A percentile compares a stretch with the other conserved stretches of the same genome.
These are phyloP conservation scores for Alternaria ethzedia DNA, from an alignment of 2,329 filamentous ascomycete genomes.

Conservation along the genomic window DNA sequence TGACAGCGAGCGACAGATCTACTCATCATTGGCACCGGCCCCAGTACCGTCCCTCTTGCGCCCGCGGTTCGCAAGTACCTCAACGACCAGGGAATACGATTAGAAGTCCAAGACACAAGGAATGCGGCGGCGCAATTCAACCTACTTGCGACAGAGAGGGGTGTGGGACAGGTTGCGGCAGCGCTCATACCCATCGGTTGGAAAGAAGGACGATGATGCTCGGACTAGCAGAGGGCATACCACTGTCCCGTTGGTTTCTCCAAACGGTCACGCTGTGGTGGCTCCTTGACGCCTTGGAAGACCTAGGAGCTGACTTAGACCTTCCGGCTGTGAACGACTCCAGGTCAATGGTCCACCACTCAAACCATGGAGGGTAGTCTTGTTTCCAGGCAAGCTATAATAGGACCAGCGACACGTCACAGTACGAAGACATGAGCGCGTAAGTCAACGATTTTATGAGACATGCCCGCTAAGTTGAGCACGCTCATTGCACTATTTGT, in stretches of 20 bases:
- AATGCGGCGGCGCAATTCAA: conserved; percentile 97
- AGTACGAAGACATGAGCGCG: neutral
- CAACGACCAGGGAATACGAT: conserved; percentile 77
- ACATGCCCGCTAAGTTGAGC: neutral
- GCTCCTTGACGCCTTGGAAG: neutral
- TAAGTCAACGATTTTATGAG: neutral
- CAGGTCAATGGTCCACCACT: neutral
- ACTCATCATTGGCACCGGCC: conserved; percentile 85
- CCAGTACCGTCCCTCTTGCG: conserved; percentile 75
- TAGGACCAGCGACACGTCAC: neutral
- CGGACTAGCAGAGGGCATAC: neutral
- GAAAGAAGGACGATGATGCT: conserved; percentile 59
- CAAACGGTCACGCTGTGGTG: neutral
- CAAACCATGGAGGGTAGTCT: neutral
- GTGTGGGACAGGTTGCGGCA: conserved; percentile 82
- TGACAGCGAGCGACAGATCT: conserved; percentile 65
- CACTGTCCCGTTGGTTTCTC: neutral
- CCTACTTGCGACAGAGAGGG: conserved; percentile 89
- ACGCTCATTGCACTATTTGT: conserved; percentile 13
- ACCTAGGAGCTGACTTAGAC: neutral
- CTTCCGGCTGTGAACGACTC: neutral
- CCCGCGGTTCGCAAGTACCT: conserved; percentile 75
- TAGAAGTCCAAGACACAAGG: conserved; percentile 89
- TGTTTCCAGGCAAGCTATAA: neutral
- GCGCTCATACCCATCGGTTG: conserved; percentile 87